Base-by-base conservation (phyloP, 148 eudicot genomes). In the Selenicereus undatus region DNA sequence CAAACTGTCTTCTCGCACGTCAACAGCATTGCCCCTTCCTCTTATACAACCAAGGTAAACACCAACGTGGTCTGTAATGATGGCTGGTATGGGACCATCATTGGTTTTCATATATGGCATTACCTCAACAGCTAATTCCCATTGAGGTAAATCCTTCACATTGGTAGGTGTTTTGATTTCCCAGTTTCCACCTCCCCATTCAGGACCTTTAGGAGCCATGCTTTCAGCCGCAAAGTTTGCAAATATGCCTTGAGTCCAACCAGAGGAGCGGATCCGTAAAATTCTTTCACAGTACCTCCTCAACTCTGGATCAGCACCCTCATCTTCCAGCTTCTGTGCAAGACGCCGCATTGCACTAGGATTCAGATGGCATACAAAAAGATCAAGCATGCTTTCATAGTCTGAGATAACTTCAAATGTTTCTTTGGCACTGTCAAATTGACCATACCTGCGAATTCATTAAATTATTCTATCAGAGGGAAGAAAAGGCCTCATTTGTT, bases 141-240 rank as follows among this genome's bases (percentile, higher is more conserved):
- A 96, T 79, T 91, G 95, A 81, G 97, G 99, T 76, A 92, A 89
- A 82, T 86, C 88, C 88, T 96, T 96, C 84, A 93, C 71, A 82
- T 84, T 93, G 77, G 88, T 88, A 50, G 97, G 98, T 54, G 98
- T 96, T 85, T 92, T 93, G 78, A 96, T 93, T 81, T 96, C 99
- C 98, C 99, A 96, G 82, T 96, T 93, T 43, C 98, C 98, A 78
- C 98, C 98, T 36, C 99, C 99, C 99, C 99, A 96, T 86, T 96
- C 99, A 42, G 95, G 88, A 65, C 99, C 99, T 89, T 93, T 93
- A 20, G 99, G 99, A 84, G 93, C 94, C 98, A 96, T 94, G 81
- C 95, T 96, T 88, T 96, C 99, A 52, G 99, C 99, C 81, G 99
- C 97, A 86, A 96, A 96, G 90, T 96, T 96, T 64, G 99, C 99